Conservation (phyloP, 2,329 filamentous ascomycete species). For the Penicillium sp. region DNA sequence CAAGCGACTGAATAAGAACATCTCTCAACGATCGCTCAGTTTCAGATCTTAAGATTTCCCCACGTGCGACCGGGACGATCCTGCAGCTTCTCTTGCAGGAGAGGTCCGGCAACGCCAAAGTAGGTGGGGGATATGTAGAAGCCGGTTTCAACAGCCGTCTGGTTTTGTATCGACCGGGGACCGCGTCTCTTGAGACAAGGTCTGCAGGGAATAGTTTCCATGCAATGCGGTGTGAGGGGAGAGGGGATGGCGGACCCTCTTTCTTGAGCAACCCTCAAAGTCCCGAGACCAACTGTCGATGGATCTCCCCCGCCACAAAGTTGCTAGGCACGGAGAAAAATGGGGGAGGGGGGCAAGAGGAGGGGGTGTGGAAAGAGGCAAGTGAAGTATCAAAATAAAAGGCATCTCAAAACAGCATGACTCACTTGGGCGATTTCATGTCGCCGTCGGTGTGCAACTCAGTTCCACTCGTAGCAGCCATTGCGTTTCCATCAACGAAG, state of each 20-base stretch:
- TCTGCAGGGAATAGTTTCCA: conserved; percentile 15
- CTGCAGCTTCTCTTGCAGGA: neutral
- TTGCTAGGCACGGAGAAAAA: neutral
- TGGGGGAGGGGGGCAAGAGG: neutral
- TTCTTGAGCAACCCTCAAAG: conserved; percentile 5
- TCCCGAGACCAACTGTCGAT: neutral
- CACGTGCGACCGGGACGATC: conserved; percentile 11
- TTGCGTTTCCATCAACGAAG: conserved; percentile 40
- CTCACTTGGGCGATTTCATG: conserved; percentile 62
- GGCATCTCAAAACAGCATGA: conserved; percentile 17
- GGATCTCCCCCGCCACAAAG: conserved; percentile 7
- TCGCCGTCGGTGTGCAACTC: conserved; percentile 57
- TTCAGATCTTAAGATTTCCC: neutral
- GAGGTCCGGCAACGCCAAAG: conserved; percentile 10
- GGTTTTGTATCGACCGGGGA: neutral
- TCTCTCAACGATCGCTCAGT: neutral
- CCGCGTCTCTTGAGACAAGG: neutral
- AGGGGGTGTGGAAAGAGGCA: neutral
- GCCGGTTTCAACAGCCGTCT: neutral
- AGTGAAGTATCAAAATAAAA: neutral
- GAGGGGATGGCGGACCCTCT: conserved; percentile 13
- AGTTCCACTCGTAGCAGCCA: conserved; percentile 50
- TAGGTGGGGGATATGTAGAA: neutral
- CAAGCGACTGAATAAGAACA: neutral
- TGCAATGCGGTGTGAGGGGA: conserved; percentile 24